Percentiles rank a stretch among this genome's conserved stretches.
Evolutionary conservation across 1,284 basidiomycete species (phyloP).

Genomic region (Salmacisia buchloeana): DNA sequence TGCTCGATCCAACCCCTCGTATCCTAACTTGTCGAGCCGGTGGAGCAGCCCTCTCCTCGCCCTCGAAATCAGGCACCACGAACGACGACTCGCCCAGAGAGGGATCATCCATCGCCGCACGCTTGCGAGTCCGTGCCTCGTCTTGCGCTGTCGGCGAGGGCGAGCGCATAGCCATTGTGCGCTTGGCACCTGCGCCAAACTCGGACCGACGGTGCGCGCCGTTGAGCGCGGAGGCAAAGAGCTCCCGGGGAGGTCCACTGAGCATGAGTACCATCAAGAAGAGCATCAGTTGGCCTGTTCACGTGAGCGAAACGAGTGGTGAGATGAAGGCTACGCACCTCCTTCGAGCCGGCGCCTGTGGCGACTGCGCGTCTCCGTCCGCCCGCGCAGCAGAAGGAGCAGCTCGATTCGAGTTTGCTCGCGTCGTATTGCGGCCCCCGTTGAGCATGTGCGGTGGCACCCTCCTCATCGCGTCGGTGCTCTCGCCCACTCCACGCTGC

Average conservation of each 20-base stretch:
- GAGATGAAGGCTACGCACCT: no score
- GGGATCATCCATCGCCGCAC: constrained; percentile 4
- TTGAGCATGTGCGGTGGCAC: background rate
- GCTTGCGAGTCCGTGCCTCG: background rate
- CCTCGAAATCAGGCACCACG: background rate
- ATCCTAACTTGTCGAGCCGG: background rate
- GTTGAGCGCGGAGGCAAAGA: constrained; percentile 1
- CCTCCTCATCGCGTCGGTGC: background rate
- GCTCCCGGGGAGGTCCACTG: background rate
- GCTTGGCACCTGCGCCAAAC: background rate
- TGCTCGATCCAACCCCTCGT: background rate
- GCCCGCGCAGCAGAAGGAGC: background rate
- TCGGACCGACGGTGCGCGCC: background rate
- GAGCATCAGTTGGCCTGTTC: background rate
- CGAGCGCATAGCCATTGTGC: constrained; percentile 2
- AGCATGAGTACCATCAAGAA: background rate
- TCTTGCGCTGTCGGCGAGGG: background rate
- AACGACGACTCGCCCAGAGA: background rate
- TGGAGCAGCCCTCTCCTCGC: background rate
- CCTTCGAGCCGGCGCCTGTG: no score
- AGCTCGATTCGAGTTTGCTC: no score
- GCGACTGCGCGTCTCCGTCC: background rate
- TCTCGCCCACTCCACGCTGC: no score
- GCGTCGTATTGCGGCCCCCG: no score
- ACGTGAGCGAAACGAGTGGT: no score